phyloP scores from a whole-genome alignment of 768 basidiomycete genomes.

The Tubosaeta sp. region DNA sequence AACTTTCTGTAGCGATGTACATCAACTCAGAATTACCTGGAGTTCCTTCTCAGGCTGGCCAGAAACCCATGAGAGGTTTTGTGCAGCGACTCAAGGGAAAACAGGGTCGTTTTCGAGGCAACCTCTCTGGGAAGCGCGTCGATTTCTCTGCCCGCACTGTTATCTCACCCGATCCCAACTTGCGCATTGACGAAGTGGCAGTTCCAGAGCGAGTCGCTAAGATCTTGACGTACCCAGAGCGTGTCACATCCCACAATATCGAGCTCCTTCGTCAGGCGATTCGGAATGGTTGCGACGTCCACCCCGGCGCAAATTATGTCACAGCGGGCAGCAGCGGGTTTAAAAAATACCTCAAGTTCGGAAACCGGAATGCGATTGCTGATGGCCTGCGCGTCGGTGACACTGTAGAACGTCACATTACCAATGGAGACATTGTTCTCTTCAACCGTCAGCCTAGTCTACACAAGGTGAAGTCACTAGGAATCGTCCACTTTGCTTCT shows the following conservation, averaged over 20 bases:
- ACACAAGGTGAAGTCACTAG: constrained; percentile 63
- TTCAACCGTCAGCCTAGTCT: constrained; percentile 99
- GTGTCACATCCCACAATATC: constrained; percentile 90
- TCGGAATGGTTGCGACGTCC: constrained; percentile 82
- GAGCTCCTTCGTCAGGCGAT: constrained; percentile 69
- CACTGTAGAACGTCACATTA: constrained; percentile 89
- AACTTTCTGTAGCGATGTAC: constrained; percentile 93
- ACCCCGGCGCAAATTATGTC: constrained; percentile 96
- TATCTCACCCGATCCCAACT: constrained; percentile 98
- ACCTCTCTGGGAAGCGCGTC: constrained; percentile 97
- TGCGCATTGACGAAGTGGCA: constrained; percentile 97
- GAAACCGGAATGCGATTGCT: constrained; percentile 74
- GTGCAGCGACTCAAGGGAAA: constrained; percentile 98
- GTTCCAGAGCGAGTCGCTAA: constrained; percentile 95
- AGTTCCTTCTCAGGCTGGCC: constrained; percentile 78
- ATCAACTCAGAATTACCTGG: constrained; percentile 97
- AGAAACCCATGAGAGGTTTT: constrained; percentile 95
- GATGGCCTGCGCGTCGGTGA: constrained; percentile 84
- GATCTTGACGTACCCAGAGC: constrained; percentile 92
- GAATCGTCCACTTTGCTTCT: not conserved
- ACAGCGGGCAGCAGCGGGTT: constrained; percentile 69
- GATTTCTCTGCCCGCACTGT: constrained; percentile 98
- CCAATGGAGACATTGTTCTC: constrained; percentile 93
- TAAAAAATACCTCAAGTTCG: constrained; percentile 90
- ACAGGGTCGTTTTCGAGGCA: constrained; percentile 97